Evolutionary conservation across 768 basidiomycete genomes (phyloP), one percentile per base, ranked within the genome.

Genomic region (Panaeolus cyanescens): DNA sequence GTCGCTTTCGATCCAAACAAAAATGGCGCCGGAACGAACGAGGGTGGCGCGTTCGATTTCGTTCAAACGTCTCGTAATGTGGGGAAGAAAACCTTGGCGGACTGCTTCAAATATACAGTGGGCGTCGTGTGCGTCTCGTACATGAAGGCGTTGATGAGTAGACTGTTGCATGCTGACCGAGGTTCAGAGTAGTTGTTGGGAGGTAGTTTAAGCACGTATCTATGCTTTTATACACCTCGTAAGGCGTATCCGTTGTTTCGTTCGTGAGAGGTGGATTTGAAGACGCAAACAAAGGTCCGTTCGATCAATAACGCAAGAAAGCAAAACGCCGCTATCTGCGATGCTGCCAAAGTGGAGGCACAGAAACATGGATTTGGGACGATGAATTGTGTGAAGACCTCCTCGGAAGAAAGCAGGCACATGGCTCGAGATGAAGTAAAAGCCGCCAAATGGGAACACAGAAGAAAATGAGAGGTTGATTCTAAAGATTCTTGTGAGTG

Each of bases 1-100:
- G 54, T 88, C 86, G 64, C 81, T 81, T 71, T 90, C 87, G 67
- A 86, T 82, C 88, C 88, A 90, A 45, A 89, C 85, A 67, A 89
- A 90, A 30, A 89, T 78, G 4, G 86, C 81, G 3, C 88, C 88
- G 6, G 86, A 83, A 54, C 76, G 78, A 59, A 90, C 84, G 65
- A 79, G 81, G 55, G 71, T 81, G 5, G 78, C 74, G 58, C 87
- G 74, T 68, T 90, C 86, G 55, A 79, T 75, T 64, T 89, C 87
- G 70, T 89, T 87, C 57, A 89, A 77, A 40, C 87, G 81, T 25
- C 86, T 80, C 33, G 75, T 70, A 30, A 87, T 81, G 19, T 81
- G 81, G 40, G 75, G 74, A 17, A 88, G 75, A 60, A 76, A 77
- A 32, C 85, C 83, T 62, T 80, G 82, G 2, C 85, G 82, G 59